Percentiles rank a stretch among this genome's conserved stretches.
phyloP scores from a whole-genome alignment of 2,329 filamentous ascomycete species.

The Fusarium mundagurra region DNA sequence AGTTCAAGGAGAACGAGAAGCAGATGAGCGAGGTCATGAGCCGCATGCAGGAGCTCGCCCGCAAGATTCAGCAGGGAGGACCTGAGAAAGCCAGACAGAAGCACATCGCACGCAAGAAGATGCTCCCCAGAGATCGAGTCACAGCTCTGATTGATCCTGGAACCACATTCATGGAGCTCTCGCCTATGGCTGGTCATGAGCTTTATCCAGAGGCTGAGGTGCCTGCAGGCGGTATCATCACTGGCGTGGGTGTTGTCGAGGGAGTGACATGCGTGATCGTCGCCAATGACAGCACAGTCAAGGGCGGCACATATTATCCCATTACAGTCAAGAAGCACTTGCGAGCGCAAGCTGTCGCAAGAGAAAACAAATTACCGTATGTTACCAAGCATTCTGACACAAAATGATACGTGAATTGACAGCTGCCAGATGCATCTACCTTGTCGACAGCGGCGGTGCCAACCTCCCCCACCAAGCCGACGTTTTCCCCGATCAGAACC shows the following conservation, averaged over 20 bases:
- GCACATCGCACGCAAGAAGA: constrained; percentile 88
- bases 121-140: constrained; percentile 91
- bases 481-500: constrained; percentile 93
- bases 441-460: constrained; percentile 94
- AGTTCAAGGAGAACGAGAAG: constrained; percentile 82
- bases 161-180: constrained; percentile 92
- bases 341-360: constrained; percentile 87
- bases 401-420: neutral
- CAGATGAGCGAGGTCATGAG: constrained; percentile 80
- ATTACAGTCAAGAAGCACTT: constrained; percentile 98
- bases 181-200: constrained; percentile 85
- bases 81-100: constrained; percentile 85
- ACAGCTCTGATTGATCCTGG: constrained; percentile 89
- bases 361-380: constrained; percentile 81
- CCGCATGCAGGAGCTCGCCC: constrained; percentile 75
- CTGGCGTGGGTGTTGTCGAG: constrained; percentile 88
- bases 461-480: constrained; percentile 95
- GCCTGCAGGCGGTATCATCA: constrained; percentile 90
- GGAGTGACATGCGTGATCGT: constrained; percentile 93
- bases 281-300: constrained; percentile 96
- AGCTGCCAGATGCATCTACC: constrained; percentile 78
- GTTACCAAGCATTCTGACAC: constrained; percentile 38
- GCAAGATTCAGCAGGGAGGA: constrained; percentile 78
- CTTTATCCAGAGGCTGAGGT: constrained; percentile 89
- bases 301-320: constrained; percentile 96